Evolutionary conservation across 176 grass and related monocot genomes (phyloP).

Genomic region (Puya raimondii): DNA sequence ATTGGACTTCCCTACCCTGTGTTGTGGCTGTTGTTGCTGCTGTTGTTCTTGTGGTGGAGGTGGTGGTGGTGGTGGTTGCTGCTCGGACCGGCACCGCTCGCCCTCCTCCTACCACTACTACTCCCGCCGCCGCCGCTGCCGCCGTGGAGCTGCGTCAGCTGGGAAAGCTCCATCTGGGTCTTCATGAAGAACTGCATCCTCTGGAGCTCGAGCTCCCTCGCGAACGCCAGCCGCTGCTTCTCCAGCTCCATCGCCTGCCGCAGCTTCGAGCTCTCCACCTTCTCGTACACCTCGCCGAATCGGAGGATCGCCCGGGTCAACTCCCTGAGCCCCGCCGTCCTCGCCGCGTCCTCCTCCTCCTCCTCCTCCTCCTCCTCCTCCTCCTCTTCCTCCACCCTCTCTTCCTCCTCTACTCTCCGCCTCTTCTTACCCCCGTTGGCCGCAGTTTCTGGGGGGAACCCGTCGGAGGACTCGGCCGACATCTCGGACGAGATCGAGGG

Average conservation of each 20-base stretch:
- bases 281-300: constrained; percentile 70
- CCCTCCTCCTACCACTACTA: constrained; percentile 30
- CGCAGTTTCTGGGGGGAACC: constrained; percentile 47
- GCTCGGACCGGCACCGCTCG: constrained; percentile 27
- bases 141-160: constrained; percentile 31
- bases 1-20: neutral
- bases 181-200: constrained; percentile 89
- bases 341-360: constrained; percentile 23
- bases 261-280: constrained; percentile 65
- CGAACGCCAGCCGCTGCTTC: constrained; percentile 65
- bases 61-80: constrained; percentile 33
- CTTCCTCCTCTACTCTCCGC: constrained; percentile 1
- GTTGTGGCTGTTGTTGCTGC: neutral
- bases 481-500: constrained; percentile 12
- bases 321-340: constrained; percentile 26
- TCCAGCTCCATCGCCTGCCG: constrained; percentile 64
- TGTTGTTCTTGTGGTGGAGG: constrained; percentile 1
- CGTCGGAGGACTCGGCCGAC: constrained; percentile 62
- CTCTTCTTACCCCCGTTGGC: constrained; percentile 39
- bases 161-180: constrained; percentile 71
- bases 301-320: constrained; percentile 47
- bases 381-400: constrained; percentile 13
- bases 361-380: constrained; percentile 4
- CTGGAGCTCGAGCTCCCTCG: constrained; percentile 63
- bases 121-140: neutral